phyloP scores from a whole-genome alignment of 306 rosid genomes.

The Cicer judaicum region DNA sequence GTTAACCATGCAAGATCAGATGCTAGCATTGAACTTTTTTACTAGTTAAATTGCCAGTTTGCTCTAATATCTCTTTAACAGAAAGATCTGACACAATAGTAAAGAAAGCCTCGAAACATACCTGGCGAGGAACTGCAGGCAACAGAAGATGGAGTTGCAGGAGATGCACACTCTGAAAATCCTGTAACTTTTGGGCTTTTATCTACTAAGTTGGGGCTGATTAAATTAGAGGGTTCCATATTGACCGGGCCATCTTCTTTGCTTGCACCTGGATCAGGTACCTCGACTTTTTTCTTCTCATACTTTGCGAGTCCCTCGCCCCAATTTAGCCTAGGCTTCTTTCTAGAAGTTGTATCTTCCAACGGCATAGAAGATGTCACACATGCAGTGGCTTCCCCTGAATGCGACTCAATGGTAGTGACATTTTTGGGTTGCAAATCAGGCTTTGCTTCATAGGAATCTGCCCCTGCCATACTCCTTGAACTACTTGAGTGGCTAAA shows the following conservation, averaged over 20 bases:
- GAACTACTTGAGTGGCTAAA: conserved; percentile 81
- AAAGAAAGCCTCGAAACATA: conserved; percentile 33
- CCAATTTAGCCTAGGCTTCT: conserved; percentile 94
- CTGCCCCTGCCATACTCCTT: conserved; percentile 67
- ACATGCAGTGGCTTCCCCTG: conserved; percentile 78
- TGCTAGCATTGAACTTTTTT: neutral
- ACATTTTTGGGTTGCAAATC: conserved; percentile 62
- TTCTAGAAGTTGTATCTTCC: conserved; percentile 75
- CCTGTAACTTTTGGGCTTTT: conserved; percentile 69
- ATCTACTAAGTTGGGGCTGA: conserved; percentile 62
- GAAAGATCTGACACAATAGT: neutral
- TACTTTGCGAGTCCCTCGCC: conserved; percentile 98
- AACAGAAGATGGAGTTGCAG: conserved; percentile 96
- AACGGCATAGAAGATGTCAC: conserved; percentile 71
- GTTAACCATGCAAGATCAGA: neutral
- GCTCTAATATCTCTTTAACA: conserved; percentile 1
- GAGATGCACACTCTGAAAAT: conserved; percentile 83
- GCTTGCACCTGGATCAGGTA: conserved; percentile 61
- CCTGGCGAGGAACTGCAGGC: conserved; percentile 99
- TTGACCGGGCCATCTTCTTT: conserved; percentile 69
- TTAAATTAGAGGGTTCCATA: conserved; percentile 55
- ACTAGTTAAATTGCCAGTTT: conserved; percentile 6
- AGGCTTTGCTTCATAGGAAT: conserved; percentile 65
- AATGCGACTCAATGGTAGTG: conserved; percentile 62
- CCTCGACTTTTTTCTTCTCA: conserved; percentile 92